A percentile compares a stretch with the other conserved stretches of the same genome.
phyloP scores from a whole-genome alignment of 192 early-diverging fungal genomes.

The Umbelopsis sp. region DNA sequence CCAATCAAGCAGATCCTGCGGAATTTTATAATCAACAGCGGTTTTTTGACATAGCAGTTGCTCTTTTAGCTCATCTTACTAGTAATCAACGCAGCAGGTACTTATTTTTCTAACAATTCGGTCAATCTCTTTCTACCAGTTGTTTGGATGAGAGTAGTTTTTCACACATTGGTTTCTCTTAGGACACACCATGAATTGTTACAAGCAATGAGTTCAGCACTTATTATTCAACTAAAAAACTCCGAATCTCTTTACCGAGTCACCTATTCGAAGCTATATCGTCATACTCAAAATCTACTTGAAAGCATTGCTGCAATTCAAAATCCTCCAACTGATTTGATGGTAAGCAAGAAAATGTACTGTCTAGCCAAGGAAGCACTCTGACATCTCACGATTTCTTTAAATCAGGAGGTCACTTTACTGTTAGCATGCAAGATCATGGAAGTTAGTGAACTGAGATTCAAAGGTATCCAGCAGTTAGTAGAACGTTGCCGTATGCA shows the following conservation, averaged over 20 bases:
- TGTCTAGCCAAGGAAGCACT: too few relatives aligned
- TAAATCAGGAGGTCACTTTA: not conserved
- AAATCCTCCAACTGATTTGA: not conserved
- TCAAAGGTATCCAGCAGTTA: not conserved
- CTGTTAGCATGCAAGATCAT: constrained; percentile 7
- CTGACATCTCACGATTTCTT: not conserved
- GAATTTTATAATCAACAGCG: not conserved
- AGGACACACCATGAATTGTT: not conserved
- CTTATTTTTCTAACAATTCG: not conserved
- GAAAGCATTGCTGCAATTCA: not conserved
- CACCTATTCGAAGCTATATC: not conserved
- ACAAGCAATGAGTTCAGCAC: not conserved
- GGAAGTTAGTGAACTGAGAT: not conserved
- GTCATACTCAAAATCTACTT: not conserved
- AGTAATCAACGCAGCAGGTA: not conserved
- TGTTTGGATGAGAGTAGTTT: not conserved
- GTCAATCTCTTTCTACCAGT: too few relatives aligned
- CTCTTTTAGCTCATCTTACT: not conserved
- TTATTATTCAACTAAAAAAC: not conserved
- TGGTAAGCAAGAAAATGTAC: not conserved
- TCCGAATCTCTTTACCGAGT: not conserved
- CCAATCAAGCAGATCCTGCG: not conserved
- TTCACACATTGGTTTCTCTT: not conserved
- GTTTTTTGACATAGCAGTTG: not conserved
- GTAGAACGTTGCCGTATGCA: not conserved